A percentile compares a stretch with the other conserved stretches of the same genome.
Evolutionary conservation across 2,329 filamentous ascomycete genomes (phyloP).

Genomic region (Verruconis gallopava): DNA sequence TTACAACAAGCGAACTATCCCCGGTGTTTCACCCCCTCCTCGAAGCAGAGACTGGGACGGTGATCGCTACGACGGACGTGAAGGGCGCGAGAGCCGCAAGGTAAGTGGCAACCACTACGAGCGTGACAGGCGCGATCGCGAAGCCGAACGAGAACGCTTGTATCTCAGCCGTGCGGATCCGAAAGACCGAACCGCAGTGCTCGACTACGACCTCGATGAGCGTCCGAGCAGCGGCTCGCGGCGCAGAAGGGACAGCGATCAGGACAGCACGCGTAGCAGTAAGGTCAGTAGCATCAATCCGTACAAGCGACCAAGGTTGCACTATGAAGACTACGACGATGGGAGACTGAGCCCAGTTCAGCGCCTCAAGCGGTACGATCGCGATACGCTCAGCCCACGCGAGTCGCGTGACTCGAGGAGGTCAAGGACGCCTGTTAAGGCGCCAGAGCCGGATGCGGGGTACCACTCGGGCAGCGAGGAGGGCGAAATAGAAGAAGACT

Average conservation of each 20-base stretch:
- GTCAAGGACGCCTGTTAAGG: conserved; percentile 45
- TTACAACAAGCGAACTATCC: conserved; percentile 68
- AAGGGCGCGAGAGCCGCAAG: conserved; percentile 42
- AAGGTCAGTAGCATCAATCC: conserved; percentile 30
- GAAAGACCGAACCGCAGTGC: conserved; percentile 60
- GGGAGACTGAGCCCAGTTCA: conserved; percentile 11
- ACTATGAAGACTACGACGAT: background rate
- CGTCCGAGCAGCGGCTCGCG: conserved; percentile 41
- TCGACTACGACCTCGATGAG: conserved; percentile 70
- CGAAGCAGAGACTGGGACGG: conserved; percentile 25
- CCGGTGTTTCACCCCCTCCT: conserved; percentile 41
- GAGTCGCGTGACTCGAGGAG: conserved; percentile 33
- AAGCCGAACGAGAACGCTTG: conserved; percentile 77
- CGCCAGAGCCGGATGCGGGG: conserved; percentile 41
- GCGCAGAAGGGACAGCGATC: conserved; percentile 66
- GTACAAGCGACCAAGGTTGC: background rate
- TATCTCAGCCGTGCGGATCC: conserved; percentile 75
- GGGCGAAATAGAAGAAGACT: conserved; percentile 84
- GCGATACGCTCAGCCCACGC: conserved; percentile 40
- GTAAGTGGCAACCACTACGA: conserved; percentile 61
- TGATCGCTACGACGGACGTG: conserved; percentile 20
- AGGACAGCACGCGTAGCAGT: conserved; percentile 32
- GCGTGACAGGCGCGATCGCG: conserved; percentile 73
- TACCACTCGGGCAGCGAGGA: conserved; percentile 87
- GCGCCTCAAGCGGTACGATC: conserved; percentile 48